Evolutionary conservation across 2,329 filamentous ascomycete species (phyloP).

Genomic region (Colletotrichum sojae): DNA sequence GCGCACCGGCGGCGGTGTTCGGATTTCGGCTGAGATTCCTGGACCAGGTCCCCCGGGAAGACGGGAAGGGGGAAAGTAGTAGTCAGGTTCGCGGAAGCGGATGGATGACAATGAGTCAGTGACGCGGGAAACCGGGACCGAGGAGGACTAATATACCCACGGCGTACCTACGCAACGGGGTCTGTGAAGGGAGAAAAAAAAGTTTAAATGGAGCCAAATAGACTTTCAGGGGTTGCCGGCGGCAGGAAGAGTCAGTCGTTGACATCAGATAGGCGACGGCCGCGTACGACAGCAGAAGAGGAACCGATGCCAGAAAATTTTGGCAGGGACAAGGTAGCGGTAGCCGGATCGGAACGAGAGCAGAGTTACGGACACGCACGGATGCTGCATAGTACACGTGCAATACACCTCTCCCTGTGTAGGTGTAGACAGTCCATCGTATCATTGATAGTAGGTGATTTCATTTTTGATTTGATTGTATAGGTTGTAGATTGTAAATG

Average conservation of each 20-base stretch:
- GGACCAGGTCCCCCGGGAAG: too few relatives aligned
- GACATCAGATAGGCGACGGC: too few relatives aligned
- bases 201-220: background rate
- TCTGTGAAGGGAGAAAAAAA: constrained; percentile 4
- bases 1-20: background rate
- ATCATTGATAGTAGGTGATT: background rate
- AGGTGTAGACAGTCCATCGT: too few relatives aligned
- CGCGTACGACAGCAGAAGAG: too few relatives aligned
- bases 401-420: too few relatives aligned
- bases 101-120: background rate
- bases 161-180: background rate
- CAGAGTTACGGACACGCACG: background rate
- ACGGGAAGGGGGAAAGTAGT: too few relatives aligned
- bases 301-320: background rate
- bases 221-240: constrained; percentile 11
- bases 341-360: background rate
- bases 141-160: background rate
- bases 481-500: too few relatives aligned
- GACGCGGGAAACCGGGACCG: background rate
- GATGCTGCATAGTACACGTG: background rate
- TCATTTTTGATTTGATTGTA: background rate
- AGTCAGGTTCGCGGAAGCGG: constrained; percentile 5
- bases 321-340: constrained; percentile 12
- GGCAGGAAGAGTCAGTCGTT: constrained; percentile 24
- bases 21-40: background rate